Evolutionary conservation across 345 rosid genomes (phyloP).

Genomic region (Balakata baccata): DNA sequence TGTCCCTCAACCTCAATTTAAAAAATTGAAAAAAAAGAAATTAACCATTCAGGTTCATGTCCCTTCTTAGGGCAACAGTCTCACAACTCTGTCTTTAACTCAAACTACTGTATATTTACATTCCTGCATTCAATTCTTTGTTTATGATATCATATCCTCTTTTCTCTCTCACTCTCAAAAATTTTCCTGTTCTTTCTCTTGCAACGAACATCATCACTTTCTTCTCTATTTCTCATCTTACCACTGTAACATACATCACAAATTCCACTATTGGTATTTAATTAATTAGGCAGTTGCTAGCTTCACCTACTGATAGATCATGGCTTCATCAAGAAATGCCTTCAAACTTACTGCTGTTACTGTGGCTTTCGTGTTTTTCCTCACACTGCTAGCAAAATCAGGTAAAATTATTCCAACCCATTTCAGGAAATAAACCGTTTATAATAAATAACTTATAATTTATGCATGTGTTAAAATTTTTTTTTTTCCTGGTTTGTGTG

Average conservation of each 20-base stretch:
- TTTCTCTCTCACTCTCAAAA: not conserved
- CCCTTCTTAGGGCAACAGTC: conserved; percentile 32
- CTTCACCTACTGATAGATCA: not conserved
- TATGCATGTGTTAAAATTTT: too few relatives aligned
- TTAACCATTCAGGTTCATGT: conserved; percentile 28
- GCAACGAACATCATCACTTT: not conserved
- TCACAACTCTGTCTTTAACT: not conserved
- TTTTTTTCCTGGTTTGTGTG: too few relatives aligned
- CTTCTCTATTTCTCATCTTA: not conserved
- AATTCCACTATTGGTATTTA: not conserved
- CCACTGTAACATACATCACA: conserved; percentile 13
- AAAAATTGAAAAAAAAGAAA: not conserved
- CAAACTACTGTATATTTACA: not conserved
- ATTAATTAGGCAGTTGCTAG: not conserved
- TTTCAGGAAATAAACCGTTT: not conserved
- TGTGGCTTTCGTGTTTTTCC: conserved; percentile 21
- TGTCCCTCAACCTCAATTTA: too few relatives aligned
- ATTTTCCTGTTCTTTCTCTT: not conserved
- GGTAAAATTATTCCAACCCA: conserved; percentile 20
- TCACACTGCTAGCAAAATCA: conserved; percentile 24
- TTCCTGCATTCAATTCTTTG: not conserved
- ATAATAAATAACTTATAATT: not conserved
- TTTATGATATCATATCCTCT: not conserved
- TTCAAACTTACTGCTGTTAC: conserved; percentile 24
- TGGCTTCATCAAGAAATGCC: conserved; percentile 29